These are phyloP conservation scores for Staphylotrichum tortipilum DNA, from an alignment of 495 filamentous ascomycete species.

Conservation along the genomic window DNA sequence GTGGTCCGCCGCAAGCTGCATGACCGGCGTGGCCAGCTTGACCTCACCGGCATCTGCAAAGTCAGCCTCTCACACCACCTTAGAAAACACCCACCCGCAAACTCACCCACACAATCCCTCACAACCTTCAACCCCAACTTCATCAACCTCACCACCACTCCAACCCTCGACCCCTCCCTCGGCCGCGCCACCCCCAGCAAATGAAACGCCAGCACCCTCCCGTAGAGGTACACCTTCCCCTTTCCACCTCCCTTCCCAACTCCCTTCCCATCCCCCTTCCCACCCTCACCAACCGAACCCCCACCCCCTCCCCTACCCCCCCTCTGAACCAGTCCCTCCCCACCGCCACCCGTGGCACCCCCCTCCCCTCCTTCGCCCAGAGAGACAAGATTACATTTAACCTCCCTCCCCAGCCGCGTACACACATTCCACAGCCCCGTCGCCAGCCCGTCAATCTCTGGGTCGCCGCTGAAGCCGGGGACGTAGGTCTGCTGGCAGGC, in stretches of 20 bases:
- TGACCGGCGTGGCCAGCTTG: conserved; percentile 47
- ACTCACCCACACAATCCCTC: conserved; percentile 55
- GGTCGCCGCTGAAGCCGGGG: conserved; percentile 9
- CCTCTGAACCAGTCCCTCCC: neutral
- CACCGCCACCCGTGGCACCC: neutral
- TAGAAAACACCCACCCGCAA: no score
- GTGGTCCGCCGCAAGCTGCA: conserved; percentile 58
- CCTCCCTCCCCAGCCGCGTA: conserved; percentile 39
- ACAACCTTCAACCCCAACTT: conserved; percentile 59
- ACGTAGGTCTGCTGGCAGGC: conserved; percentile 8
- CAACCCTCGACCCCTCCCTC: conserved; percentile 16
- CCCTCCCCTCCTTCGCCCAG: neutral
- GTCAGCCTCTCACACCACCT: no score
- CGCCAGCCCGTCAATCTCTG: conserved; percentile 46
- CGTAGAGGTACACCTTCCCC: conserved; percentile 25
- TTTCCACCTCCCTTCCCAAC: neutral
- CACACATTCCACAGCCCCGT: conserved; percentile 61
- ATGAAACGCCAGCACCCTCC: conserved; percentile 60
- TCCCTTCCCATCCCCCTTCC: neutral
- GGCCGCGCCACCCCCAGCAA: conserved; percentile 53
- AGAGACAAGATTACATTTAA: no score
- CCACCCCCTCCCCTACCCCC: neutral
- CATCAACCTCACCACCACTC: conserved; percentile 48
- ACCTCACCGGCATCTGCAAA: conserved; percentile 41
- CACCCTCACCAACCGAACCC: neutral